Conservation (phyloP, 768 basidiomycete genomes). For the Glaciozyma antarctica region DNA sequence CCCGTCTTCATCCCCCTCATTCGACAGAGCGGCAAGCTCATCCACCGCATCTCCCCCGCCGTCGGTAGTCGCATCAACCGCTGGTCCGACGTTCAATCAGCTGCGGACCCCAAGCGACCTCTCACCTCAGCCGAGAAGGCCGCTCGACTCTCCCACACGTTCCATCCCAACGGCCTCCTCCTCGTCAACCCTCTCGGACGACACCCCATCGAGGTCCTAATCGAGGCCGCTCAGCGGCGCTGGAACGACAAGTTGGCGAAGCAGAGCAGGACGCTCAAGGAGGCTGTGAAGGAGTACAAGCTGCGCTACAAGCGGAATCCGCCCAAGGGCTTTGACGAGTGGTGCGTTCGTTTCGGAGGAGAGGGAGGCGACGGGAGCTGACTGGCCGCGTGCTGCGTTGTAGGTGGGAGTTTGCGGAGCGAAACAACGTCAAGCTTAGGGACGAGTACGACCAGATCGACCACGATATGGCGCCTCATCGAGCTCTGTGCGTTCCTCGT, state of each 20-base stretch:
- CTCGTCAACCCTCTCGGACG: slow-evolving; percentile 30
- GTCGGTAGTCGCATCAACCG: slow-evolving; percentile 16
- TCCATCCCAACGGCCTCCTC: slow-evolving; percentile 31
- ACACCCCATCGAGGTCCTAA: slow-evolving; percentile 48
- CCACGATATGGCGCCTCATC: slow-evolving; percentile 75
- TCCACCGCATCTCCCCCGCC: slow-evolving; percentile 20
- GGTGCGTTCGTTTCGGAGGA: slow-evolving; percentile 46
- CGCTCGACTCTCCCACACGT: slow-evolving; percentile 22
- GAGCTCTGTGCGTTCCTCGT: slow-evolving; percentile 51
- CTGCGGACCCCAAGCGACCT: slow-evolving; percentile 15
- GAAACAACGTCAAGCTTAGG: slow-evolving; percentile 46
- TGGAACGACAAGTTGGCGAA: slow-evolving; percentile 56
- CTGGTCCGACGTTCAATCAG: slow-evolving; percentile 28
- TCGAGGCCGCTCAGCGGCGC: slow-evolving; percentile 42
- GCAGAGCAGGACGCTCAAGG: slow-evolving; percentile 68
- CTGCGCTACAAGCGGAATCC: slow-evolving; percentile 65
- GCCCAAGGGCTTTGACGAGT: slow-evolving; percentile 83
- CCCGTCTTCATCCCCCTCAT: slow-evolving; percentile 28
- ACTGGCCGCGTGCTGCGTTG: background rate
- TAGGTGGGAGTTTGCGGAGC: slow-evolving; percentile 47
- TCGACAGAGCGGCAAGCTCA: slow-evolving; percentile 16
- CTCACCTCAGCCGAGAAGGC: slow-evolving; percentile 25
- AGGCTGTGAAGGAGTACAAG: slow-evolving; percentile 73
- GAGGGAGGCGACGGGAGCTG: background rate
- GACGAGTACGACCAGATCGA: slow-evolving; percentile 53